A percentile compares a stretch with the other conserved stretches of the same genome.
Conservation (phyloP, 164 flowering plant genomes). For the Piper longum region DNA sequence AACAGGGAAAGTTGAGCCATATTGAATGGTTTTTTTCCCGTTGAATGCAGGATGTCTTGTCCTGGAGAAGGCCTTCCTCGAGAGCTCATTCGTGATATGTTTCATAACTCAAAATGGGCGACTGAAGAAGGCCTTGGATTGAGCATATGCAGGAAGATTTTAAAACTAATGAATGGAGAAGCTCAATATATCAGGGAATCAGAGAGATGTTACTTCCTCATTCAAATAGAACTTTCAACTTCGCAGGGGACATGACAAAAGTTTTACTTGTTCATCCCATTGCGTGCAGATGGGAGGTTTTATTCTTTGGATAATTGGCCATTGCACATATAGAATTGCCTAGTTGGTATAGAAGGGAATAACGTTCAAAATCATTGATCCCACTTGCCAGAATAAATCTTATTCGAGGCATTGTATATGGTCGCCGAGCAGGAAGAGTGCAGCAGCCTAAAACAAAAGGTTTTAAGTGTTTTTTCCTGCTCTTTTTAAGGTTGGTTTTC, state of each 20-base stretch:
- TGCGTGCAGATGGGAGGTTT: too few species aligned
- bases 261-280: background rate
- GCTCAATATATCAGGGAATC: constrained; percentile 78
- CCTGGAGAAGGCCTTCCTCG: constrained; percentile 80
- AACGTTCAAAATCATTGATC: background rate
- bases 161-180: constrained; percentile 73
- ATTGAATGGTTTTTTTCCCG: background rate
- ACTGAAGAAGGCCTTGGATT: constrained; percentile 67
- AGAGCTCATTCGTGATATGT: constrained; percentile 71
- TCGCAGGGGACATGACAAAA: constrained; percentile 17
- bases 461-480: too few species aligned
- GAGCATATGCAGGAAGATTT: constrained; percentile 68
- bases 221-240: constrained; percentile 42
- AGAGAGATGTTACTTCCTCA: constrained; percentile 54
- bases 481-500: too few species aligned
- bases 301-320: too few species aligned
- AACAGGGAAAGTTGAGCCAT: background rate
- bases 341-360: too few species aligned
- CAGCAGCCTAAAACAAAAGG: too few species aligned
- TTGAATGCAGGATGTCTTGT: constrained; percentile 42
- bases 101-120: constrained; percentile 50
- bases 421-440: too few species aligned
- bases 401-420: too few species aligned
- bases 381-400: background rate
- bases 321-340: background rate